Evolutionary conservation across 2,329 filamentous ascomycete genomes (phyloP), one percentile per base, ranked within the genome.

Genomic region (Aureobasidium sp.): DNA sequence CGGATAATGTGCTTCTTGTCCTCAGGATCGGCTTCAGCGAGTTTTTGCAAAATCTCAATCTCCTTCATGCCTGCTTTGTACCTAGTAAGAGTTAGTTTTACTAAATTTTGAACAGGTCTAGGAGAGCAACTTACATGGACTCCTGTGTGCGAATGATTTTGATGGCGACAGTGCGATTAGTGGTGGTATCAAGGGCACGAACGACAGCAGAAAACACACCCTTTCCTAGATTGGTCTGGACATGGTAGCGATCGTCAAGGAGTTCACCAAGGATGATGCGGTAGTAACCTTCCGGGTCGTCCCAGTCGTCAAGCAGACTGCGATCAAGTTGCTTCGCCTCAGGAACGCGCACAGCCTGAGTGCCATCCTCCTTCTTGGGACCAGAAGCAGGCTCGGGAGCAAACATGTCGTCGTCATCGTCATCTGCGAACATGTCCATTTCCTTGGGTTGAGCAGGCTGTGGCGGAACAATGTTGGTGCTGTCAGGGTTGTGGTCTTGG

Each of bases 81-180:
- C 73, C 79, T 74, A 25, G 67, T 70, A 32, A 25, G 10, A 3
- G 37, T 61, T 27, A 61, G 58, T 36, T n/a, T 7, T 1, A 4
- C 11, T 61, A 9, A 9, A 11, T 5, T 3, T 30, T 10, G 10
- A 30, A 15, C 5, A 11, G 16, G 8, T 21, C 29, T 4, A 6
- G 5, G 2, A 27, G 15, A 27, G 25, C 13, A 15, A 21, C 58
- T 44, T 53, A 61, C 86, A 97, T 88, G 13, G 90, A 89, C 70
- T 96, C 92, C 69, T 99, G 97, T 74, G 95, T 95, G 65, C 94
- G 89, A 75, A 97, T 96, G 69, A 99, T 94, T 77, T 99, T 99
- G 81, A 99, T 89, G 29, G 94, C 94, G 36, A 97, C 92, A n/a
- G 58, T 87, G 41, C 55, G 57, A 62, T 70, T 71, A 49, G 83